Conservation (phyloP, 1,284 basidiomycete genomes). For the Leccinum subspadiceum region DNA sequence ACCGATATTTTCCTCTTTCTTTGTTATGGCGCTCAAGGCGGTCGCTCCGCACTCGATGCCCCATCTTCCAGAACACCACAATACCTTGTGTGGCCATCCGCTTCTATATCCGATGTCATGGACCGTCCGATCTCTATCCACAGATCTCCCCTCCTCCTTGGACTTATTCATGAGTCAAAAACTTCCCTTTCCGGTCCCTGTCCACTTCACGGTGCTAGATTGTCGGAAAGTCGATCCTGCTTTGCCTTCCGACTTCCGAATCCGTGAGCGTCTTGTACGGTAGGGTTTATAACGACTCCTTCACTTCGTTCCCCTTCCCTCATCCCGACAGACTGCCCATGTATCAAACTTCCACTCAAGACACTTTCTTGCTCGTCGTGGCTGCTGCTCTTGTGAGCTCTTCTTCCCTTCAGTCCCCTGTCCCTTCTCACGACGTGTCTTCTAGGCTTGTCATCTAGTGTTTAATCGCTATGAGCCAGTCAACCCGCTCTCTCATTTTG, state of each 20-base stretch:
- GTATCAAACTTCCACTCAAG: slow-evolving; percentile 18
- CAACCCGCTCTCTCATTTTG: slow-evolving; percentile 25
- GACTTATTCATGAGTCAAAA: slow-evolving; percentile 24
- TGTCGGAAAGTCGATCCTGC: slow-evolving; percentile 39
- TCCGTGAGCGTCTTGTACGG: slow-evolving; percentile 28
- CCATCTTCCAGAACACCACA: slow-evolving; percentile 26
- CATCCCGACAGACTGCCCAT: slow-evolving; percentile 18
- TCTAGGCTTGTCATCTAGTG: slow-evolving; percentile 30
- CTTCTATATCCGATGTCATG: slow-evolving; percentile 17
- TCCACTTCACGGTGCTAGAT: slow-evolving; percentile 31
- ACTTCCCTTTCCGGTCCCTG: slow-evolving; percentile 24
- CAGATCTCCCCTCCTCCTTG: slow-evolving; percentile 15
- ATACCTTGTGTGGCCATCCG: slow-evolving; percentile 8
- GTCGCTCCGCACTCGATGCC: slow-evolving; percentile 26
- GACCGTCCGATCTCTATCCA: slow-evolving; percentile 20
- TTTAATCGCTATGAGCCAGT: slow-evolving; percentile 36
- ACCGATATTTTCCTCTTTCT: slow-evolving; percentile 36
- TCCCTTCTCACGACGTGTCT: slow-evolving; percentile 14
- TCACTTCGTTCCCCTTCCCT: slow-evolving; percentile 22
- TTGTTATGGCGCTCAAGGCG: slow-evolving; percentile 30
- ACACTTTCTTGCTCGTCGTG: slow-evolving; percentile 21
- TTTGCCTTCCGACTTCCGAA: slow-evolving; percentile 31
- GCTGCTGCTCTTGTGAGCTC: slow-evolving; percentile 27
- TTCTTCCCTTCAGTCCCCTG: not conserved
- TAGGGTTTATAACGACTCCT: slow-evolving; percentile 26